These are phyloP conservation scores for Penicillium polonicum DNA, from an alignment of 2,329 filamentous ascomycete genomes.

Conservation along the genomic window DNA sequence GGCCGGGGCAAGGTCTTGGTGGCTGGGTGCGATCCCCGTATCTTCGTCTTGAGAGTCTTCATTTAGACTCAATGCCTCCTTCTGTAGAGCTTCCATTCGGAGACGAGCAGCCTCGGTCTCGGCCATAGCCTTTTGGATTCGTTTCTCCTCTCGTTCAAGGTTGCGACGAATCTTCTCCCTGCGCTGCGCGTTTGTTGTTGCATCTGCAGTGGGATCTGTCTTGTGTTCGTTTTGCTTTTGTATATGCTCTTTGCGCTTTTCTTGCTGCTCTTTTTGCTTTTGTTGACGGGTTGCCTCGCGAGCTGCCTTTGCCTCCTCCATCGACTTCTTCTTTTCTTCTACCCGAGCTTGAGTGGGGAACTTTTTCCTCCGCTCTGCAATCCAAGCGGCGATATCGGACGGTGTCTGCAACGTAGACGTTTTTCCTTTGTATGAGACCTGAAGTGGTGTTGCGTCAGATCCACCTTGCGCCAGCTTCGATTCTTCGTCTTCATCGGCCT, in stretches of 20 bases:
- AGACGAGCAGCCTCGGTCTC: slow-evolving; percentile 41
- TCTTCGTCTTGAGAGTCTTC: neutral
- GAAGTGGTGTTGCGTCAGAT: slow-evolving; percentile 32
- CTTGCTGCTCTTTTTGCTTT: slow-evolving; percentile 37
- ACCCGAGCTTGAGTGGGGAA: slow-evolving; percentile 75
- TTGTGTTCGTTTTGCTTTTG: slow-evolving; percentile 27
- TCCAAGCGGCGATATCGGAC: slow-evolving; percentile 74
- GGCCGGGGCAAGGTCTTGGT: neutral
- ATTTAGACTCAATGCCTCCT: slow-evolving; percentile 18
- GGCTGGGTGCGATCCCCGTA: neutral
- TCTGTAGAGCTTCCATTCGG: slow-evolving; percentile 34
- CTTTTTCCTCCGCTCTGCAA: slow-evolving; percentile 73
- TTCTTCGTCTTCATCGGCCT: slow-evolving; percentile 43
- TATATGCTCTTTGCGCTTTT: slow-evolving; percentile 15
- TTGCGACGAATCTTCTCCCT: slow-evolving; percentile 44
- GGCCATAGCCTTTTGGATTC: slow-evolving; percentile 46
- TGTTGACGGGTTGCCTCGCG: slow-evolving; percentile 40
- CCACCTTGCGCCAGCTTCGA: slow-evolving; percentile 36
- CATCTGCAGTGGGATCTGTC: slow-evolving; percentile 31
- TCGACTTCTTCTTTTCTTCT: slow-evolving; percentile 61
- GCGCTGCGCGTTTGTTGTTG: slow-evolving; percentile 37
- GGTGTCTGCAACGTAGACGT: slow-evolving; percentile 54
- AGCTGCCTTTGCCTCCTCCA: slow-evolving; percentile 61
- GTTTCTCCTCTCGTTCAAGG: slow-evolving; percentile 65
- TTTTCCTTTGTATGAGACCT: slow-evolving; percentile 58